A percentile compares a stretch with the other conserved stretches of the same genome.
Evolutionary conservation across 192 early-diverging fungal genomes (phyloP).

Genomic region (Backusella parvicylindrica): DNA sequence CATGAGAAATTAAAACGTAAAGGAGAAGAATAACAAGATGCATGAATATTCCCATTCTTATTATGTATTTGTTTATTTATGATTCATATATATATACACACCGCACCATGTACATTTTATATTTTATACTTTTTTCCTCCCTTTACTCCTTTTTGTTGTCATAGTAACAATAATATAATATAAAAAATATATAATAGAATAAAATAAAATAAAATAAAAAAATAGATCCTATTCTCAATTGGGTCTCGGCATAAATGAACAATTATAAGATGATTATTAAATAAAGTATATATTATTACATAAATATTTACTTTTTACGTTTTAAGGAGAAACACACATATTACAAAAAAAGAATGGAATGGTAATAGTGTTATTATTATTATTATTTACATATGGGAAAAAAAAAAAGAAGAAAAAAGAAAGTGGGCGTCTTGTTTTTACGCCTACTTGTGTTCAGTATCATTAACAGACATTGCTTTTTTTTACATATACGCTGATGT

Average conservation of each 20-base stretch:
- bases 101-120: background rate
- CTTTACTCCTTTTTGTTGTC: background rate
- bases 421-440: background rate
- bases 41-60: background rate
- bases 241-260: background rate
- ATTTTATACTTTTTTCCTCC: background rate
- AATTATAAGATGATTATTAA: background rate
- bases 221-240: background rate
- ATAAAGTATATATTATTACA: background rate
- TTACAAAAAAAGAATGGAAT: background rate
- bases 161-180: too few relatives aligned
- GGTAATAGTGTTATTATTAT: background rate
- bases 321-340: background rate
- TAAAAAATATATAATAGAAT: too few relatives aligned
- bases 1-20: background rate
- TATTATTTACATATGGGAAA: background rate
- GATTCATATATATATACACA: background rate
- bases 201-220: too few relatives aligned
- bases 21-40: background rate
- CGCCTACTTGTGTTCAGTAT: background rate
- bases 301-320: conserved; percentile 3
- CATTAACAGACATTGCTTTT: background rate
- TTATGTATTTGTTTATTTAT: too few relatives aligned
- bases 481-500: too few relatives aligned
- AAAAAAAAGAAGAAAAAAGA: background rate